Evolutionary conservation across 306 rosid species (phyloP).

Genomic region (Citrullus colocynthis): DNA sequence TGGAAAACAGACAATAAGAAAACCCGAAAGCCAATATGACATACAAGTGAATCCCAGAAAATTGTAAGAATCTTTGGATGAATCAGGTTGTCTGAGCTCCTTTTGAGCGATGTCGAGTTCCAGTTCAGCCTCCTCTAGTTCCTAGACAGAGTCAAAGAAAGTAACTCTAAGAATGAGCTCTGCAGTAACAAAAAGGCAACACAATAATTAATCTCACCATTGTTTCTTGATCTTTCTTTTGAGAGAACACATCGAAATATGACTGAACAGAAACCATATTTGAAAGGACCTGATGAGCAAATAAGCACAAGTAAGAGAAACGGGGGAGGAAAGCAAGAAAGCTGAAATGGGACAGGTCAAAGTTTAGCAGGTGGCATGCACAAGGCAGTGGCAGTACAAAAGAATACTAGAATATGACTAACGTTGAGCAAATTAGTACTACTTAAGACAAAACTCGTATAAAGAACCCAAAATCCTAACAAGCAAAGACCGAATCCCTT

Average conservation of each 20-base stretch:
- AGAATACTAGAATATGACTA: not conserved
- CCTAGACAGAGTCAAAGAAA: slow-evolving; percentile 33
- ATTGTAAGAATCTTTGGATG: slow-evolving; percentile 29
- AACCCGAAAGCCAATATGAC: not conserved
- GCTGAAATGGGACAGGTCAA: not conserved
- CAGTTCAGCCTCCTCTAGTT: slow-evolving; percentile 82
- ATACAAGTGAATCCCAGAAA: not conserved
- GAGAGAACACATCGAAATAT: slow-evolving; percentile 56
- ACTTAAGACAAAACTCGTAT: not conserved
- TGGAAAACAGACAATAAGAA: not conserved
- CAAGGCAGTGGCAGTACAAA: not conserved
- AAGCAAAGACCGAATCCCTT: not conserved
- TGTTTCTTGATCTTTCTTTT: slow-evolving; percentile 49
- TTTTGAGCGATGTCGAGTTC: slow-evolving; percentile 60
- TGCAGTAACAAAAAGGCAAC: slow-evolving; percentile 5
- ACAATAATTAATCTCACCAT: slow-evolving; percentile 36
- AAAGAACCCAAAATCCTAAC: not conserved
- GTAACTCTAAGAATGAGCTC: slow-evolving; percentile 1
- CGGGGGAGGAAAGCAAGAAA: not conserved
- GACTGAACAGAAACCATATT: slow-evolving; percentile 65
- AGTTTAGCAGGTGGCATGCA: not conserved
- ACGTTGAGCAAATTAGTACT: not conserved
- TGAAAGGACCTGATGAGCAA: slow-evolving; percentile 54
- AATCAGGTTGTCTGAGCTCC: slow-evolving; percentile 32
- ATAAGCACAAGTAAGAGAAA: slow-evolving; percentile 10